Percentiles rank a stretch among this genome's conserved stretches.
These are phyloP conservation scores for Citrus sp. DNA, from an alignment of 345 rosid genomes.

Conservation along the genomic window DNA sequence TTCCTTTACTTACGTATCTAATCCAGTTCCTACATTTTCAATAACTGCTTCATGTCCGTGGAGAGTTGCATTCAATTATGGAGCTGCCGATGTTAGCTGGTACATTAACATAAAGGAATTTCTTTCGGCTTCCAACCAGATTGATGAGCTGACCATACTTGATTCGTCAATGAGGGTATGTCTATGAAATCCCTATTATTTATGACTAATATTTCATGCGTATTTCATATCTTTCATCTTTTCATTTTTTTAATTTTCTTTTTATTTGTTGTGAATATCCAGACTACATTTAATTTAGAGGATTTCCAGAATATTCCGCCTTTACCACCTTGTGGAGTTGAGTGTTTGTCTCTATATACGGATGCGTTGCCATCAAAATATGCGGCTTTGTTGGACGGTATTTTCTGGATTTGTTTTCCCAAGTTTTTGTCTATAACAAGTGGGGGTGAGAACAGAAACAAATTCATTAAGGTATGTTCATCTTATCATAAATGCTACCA, in stretches of 20 bases:
- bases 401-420: background rate
- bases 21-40: background rate
- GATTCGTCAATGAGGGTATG: background rate
- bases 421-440: background rate
- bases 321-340: background rate
- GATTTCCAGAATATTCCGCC: background rate
- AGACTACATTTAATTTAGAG: background rate
- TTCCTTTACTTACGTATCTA: background rate
- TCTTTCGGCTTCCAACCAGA: background rate
- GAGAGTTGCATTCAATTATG: background rate
- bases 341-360: background rate
- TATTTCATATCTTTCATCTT: background rate
- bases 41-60: background rate
- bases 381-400: background rate
- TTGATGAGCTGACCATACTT: background rate
- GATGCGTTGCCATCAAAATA: background rate
- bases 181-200: background rate
- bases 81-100: too few species aligned
- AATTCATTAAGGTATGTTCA: background rate
- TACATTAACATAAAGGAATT: background rate
- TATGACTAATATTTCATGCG: too few species aligned
- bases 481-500: background rate
- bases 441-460: background rate
- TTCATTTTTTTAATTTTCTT: background rate
- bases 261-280: background rate